These are phyloP conservation scores for Austroboletus novae-zelandiae DNA, from an alignment of 1,284 basidiomycete species.

Conservation along the genomic window DNA sequence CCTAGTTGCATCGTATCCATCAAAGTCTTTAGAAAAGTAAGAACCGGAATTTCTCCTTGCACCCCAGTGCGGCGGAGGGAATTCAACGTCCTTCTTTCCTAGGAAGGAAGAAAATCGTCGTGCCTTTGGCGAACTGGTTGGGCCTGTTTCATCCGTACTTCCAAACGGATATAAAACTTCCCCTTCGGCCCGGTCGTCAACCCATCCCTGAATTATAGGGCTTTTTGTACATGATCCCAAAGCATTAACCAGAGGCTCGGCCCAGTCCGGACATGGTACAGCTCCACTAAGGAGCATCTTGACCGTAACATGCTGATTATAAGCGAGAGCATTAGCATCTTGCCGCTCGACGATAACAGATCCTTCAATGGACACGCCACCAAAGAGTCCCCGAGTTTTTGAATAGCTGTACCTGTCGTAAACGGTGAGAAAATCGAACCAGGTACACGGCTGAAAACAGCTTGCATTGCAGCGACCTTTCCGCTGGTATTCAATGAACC, in stretches of 20 bases:
- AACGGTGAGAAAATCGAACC: constrained; percentile 5
- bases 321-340: constrained; percentile 85
- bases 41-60: constrained; percentile 47
- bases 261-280: constrained; percentile 77
- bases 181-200: constrained; percentile 48
- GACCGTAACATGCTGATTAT: constrained; percentile 69
- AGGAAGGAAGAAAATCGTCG: constrained; percentile 39
- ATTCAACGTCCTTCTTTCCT: constrained; percentile 47
- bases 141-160: constrained; percentile 28
- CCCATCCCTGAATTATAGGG: constrained; percentile 68
- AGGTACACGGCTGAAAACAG: constrained; percentile 5
- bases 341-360: constrained; percentile 93
- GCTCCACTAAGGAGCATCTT: constrained; percentile 79
- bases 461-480: constrained; percentile 88
- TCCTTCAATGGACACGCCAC: constrained; percentile 85
- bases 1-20: constrained; percentile 12
- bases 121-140: constrained; percentile 38
- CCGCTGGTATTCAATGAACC: constrained; percentile 87
- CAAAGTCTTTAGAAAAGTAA: constrained; percentile 46
- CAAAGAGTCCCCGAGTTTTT: constrained; percentile 91
- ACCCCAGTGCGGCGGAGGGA: constrained; percentile 69
- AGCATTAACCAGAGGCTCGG: constrained; percentile 66
- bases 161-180: constrained; percentile 57
- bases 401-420: constrained; percentile 83
- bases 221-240: constrained; percentile 72